These are phyloP conservation scores for Globisporangium solare DNA, from an alignment of 352 stramenopile genomes.

Conservation along the genomic window DNA sequence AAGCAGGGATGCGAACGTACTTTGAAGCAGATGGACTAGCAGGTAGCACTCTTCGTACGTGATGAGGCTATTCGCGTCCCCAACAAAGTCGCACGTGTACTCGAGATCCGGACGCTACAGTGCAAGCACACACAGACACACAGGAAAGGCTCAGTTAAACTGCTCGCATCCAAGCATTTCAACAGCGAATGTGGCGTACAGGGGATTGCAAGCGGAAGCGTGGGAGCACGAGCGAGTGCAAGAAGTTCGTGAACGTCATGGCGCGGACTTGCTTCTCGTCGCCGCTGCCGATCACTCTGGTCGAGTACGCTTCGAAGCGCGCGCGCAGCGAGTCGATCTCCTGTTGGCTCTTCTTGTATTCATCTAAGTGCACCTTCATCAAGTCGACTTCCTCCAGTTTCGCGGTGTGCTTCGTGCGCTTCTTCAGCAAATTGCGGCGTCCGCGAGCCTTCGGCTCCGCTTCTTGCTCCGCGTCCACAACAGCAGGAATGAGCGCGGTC, in stretches of 20 bases:
- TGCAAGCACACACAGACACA: neutral
- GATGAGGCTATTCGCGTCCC: conserved; percentile 64
- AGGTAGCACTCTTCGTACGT: conserved; percentile 81
- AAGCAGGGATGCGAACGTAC: conserved; percentile 21
- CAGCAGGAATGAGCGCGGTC: conserved; percentile 9
- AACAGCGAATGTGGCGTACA: conserved; percentile 17
- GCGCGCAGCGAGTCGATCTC: conserved; percentile 34
- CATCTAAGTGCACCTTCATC: conserved; percentile 64
- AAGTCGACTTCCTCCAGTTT: conserved; percentile 59
- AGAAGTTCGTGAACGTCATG: conserved; percentile 84
- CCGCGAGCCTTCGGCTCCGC: conserved; percentile 18
- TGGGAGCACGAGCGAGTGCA: conserved; percentile 68
- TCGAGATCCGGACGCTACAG: conserved; percentile 41
- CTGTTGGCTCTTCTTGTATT: conserved; percentile 43
- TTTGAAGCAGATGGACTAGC: conserved; percentile 72
- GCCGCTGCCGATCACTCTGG: conserved; percentile 23
- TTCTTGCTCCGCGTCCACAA: conserved; percentile 8
- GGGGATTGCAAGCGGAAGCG: conserved; percentile 59
- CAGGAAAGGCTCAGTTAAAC: neutral
- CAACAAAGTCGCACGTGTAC: conserved; percentile 73
- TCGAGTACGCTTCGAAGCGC: conserved; percentile 63
- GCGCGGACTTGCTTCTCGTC: conserved; percentile 22
- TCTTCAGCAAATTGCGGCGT: conserved; percentile 49
- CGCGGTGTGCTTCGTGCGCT: conserved; percentile 50
- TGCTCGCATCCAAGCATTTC: neutral